A percentile compares a stretch with the other conserved stretches of the same genome.
phyloP scores from a whole-genome alignment of 106 monocot genomes.

The Triglochin maritima region DNA sequence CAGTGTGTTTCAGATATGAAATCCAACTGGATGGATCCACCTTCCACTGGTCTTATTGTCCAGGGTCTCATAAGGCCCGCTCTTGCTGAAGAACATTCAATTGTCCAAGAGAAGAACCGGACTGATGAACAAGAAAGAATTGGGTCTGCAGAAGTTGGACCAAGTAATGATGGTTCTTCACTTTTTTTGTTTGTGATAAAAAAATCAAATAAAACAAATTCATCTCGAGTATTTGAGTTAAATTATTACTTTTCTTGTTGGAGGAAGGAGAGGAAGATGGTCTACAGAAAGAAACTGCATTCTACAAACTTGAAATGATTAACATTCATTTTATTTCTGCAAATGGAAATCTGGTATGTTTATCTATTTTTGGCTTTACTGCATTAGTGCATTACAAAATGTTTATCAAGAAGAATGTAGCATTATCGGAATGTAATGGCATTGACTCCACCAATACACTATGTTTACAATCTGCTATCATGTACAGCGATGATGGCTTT shows the following conservation, averaged over 20 bases:
- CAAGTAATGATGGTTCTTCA: conserved; percentile 16
- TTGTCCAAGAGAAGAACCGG: conserved; percentile 19
- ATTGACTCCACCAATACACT: too few relatives aligned
- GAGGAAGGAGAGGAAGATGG: conserved; percentile 25
- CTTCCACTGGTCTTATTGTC: conserved; percentile 61
- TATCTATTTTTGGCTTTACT: not conserved
- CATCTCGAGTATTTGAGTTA: not conserved
- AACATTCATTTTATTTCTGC: conserved; percentile 69
- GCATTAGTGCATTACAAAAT: too few relatives aligned
- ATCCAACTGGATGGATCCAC: conserved; percentile 71
- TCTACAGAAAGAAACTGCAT: conserved; percentile 32
- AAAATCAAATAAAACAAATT: not conserved
- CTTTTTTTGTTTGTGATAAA: not conserved
- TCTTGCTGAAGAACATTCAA: conserved; percentile 43
- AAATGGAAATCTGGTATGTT: conserved; percentile 62
- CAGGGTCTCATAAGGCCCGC: conserved; percentile 77
- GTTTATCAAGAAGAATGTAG: too few relatives aligned
- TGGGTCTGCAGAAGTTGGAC: not conserved
- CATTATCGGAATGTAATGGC: too few relatives aligned
- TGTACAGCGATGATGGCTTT: too few relatives aligned
- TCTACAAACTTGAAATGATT: conserved; percentile 75
- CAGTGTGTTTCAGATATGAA: conserved; percentile 47
- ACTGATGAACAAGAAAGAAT: conserved; percentile 12
- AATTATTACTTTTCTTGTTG: conserved; percentile 15
- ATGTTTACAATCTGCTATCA: too few relatives aligned